Conservation (phyloP, 257 asterid genomes). For the Gynochthodes officinalis region DNA sequence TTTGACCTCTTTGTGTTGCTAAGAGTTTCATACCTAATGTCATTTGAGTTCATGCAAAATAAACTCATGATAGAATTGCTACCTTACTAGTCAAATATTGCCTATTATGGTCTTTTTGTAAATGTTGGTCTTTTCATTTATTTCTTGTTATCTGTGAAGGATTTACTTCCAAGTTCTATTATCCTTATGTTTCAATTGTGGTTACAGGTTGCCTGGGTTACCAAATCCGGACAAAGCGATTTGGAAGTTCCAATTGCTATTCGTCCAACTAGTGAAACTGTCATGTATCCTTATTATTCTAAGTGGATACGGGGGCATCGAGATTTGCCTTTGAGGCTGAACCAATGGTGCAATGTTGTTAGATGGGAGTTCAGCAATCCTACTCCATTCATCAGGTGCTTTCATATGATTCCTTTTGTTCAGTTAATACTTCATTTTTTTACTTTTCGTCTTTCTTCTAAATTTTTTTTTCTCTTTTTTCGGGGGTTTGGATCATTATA, state of each 20-base stretch:
- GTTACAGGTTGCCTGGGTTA: constrained; percentile 95
- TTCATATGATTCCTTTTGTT: neutral
- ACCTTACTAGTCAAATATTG: neutral
- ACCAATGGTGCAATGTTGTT: constrained; percentile 99
- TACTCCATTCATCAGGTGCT: constrained; percentile 96
- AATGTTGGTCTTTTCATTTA: neutral
- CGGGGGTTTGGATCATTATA: neutral
- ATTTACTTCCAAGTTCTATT: neutral
- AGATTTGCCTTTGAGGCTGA: constrained; percentile 88
- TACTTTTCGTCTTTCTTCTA: too few species aligned
- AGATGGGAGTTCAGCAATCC: constrained; percentile 99
- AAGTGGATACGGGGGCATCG: constrained; percentile 99
- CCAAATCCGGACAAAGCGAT: constrained; percentile 91
- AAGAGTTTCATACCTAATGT: neutral
- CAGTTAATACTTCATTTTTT: too few species aligned
- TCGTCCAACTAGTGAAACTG: constrained; percentile 99
- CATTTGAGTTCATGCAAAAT: neutral
- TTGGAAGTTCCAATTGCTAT: constrained; percentile 95
- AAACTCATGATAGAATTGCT: neutral
- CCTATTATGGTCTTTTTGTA: neutral
- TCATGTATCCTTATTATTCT: constrained; percentile 95
- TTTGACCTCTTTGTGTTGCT: neutral
- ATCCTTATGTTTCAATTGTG: neutral
- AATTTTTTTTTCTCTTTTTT: neutral
- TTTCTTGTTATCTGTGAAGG: neutral